Base-by-base conservation (phyloP, 306 rosid species). In the Abrus pulchellus region DNA sequence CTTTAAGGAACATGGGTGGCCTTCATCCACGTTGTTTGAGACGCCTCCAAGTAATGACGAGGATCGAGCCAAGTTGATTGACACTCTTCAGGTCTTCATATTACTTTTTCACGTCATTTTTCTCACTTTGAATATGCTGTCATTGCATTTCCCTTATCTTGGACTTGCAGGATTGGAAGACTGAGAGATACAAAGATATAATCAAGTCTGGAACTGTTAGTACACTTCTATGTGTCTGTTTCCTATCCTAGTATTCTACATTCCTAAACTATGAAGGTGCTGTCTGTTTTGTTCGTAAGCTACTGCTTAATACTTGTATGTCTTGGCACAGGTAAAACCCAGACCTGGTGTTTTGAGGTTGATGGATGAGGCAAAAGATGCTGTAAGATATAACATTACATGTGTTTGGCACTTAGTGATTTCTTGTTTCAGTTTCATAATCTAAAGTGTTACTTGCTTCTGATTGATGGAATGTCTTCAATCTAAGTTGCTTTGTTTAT, bases 191-290 rank as follows among this genome's bases (percentile, higher is more conserved):
- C 89, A 91, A 95, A 81, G 98, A 93, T 53, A 95, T 93, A 72
- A 86, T 95, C 82, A 95, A 93, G 83, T 95, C 99, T n/a, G 99
- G 99, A 85, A 80, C 93, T 54, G 98, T 95, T 87, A 90, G 97
- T n/a, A 40, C 52, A 68, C 63, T 48, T 83, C 67, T 70, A 36
- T 47, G 28, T 59, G 67, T 78, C 80, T 55, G 67, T 78, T 82
- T 55, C 57, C 11, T 76, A 27, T 64, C 78, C 43, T 33, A 61
- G 33, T 44, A 30, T 61, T 43, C 47, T 57, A 45, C 44, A 27
- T 71, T 9, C 56, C 27, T 83, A 30, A n/a, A 71, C 7, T 71
- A 59, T 30, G 68, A 82, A 68, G 30, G 3, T 75, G 34, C n/a
- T 55, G 7, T 59, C 32, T 49, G 9, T 52, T 68, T 72, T 59